Percentiles rank a stretch among this genome's conserved stretches.
phyloP scores from a whole-genome alignment of 2,329 filamentous ascomycete genomes.

The Clathrospora elynae region DNA sequence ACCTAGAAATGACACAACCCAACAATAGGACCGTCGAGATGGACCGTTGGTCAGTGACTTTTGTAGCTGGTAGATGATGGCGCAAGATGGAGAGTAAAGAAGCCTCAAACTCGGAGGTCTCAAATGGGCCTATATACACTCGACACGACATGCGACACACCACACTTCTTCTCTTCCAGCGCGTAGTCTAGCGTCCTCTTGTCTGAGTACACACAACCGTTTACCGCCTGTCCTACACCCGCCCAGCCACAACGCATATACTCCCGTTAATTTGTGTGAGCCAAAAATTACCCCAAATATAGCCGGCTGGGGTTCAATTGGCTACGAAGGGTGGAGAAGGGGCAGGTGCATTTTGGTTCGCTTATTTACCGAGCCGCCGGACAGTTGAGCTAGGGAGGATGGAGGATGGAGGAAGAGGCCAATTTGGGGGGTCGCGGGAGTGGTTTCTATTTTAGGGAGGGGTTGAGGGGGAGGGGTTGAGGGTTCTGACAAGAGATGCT shows the following conservation, averaged over 20 bases:
- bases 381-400: neutral
- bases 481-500: neutral
- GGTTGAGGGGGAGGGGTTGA: neutral
- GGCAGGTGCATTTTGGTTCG: conserved; percentile 13
- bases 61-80: too few species aligned
- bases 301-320: conserved; percentile 17
- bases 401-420: neutral
- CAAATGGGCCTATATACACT: too few species aligned
- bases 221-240: conserved; percentile 15
- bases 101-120: too few species aligned
- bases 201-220: conserved; percentile 7
- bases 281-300: conserved; percentile 27
- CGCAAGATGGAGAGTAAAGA: too few species aligned
- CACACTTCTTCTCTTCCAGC: too few species aligned
- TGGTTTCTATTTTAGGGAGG: conserved; percentile 5
- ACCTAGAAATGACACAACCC: too few species aligned
- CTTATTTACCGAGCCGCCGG: conserved; percentile 21
- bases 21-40: too few species aligned
- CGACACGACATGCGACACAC: too few species aligned
- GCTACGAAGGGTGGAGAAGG: conserved; percentile 1
- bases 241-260: conserved; percentile 5
- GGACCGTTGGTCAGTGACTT: too few species aligned
- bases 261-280: neutral
- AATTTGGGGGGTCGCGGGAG: neutral
- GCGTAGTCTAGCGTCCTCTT: conserved; percentile 5